These are phyloP conservation scores for Fusarium sp. DNA, from an alignment of 2,329 filamentous ascomycete genomes.

Conservation along the genomic window DNA sequence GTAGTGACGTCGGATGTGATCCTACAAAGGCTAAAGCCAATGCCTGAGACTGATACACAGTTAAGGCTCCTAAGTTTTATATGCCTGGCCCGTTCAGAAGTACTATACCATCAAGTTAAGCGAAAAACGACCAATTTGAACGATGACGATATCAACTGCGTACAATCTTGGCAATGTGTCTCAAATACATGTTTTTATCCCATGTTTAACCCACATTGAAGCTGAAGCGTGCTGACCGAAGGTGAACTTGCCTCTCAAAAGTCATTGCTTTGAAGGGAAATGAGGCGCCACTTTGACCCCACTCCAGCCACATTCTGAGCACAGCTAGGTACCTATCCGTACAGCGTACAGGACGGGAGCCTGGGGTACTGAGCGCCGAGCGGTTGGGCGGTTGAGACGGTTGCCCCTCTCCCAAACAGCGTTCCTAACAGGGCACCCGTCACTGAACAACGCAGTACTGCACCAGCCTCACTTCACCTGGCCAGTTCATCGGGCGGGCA, in stretches of 20 bases:
- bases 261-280: conserved; percentile 22
- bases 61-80: background rate
- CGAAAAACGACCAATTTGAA: background rate
- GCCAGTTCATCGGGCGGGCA: conserved; percentile 27
- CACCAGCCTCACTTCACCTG: conserved; percentile 28
- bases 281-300: conserved; percentile 35
- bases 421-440: conserved; percentile 20
- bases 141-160: background rate
- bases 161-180: background rate
- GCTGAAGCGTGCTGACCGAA: conserved; percentile 14
- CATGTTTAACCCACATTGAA: conserved; percentile 27
- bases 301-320: conserved; percentile 36
- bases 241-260: conserved; percentile 23
- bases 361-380: background rate
- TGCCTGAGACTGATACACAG: background rate
- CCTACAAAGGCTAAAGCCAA: background rate
- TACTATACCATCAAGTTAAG: background rate
- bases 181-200: background rate
- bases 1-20: conserved; percentile 21
- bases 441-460: conserved; percentile 19
- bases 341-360: background rate
- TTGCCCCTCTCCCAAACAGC: conserved; percentile 26
- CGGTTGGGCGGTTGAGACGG: background rate
- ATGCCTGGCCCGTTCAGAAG: background rate
- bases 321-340: conserved; percentile 1